A percentile compares a stretch with the other conserved stretches of the same genome.
These are phyloP conservation scores for Lichtheimia corymbifera DNA, from an alignment of 371 early-diverging fungal species.

Conservation along the genomic window DNA sequence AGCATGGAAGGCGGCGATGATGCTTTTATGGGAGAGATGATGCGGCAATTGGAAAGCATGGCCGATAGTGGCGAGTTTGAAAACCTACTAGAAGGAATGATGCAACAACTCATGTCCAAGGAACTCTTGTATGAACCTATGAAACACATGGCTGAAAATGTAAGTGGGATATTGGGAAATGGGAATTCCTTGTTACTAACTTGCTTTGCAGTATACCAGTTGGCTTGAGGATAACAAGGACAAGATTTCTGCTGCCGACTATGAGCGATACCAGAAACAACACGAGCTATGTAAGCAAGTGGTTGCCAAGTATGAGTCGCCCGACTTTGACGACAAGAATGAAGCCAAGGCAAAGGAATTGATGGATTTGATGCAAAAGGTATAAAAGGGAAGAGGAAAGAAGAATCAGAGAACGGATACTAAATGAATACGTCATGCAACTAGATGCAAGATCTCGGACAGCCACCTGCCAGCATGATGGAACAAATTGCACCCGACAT, in stretches of 20 bases:
- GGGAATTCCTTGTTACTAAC: background rate
- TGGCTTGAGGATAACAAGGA: constrained; percentile 81
- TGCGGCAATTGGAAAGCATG: constrained; percentile 87
- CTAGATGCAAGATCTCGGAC: constrained; percentile 93
- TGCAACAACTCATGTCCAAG: constrained; percentile 89
- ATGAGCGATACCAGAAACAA: constrained; percentile 76
- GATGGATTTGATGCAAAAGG: constrained; percentile 87
- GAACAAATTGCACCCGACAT: constrained; percentile 89
- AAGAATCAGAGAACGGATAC: background rate
- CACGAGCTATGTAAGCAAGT: constrained; percentile 73
- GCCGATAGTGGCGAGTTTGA: constrained; percentile 83
- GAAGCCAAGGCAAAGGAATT: constrained; percentile 70
- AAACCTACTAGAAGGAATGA: constrained; percentile 83
- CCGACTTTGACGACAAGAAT: constrained; percentile 63
- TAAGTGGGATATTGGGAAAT: constrained; percentile 19
- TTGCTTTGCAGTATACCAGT: constrained; percentile 71
- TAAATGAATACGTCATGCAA: background rate
- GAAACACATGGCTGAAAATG: constrained; percentile 79
- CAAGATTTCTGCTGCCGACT: constrained; percentile 65
- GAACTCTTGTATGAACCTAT: constrained; percentile 94
- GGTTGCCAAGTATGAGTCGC: constrained; percentile 72
- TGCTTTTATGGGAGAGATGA: constrained; percentile 84
- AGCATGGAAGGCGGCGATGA: constrained; percentile 38
- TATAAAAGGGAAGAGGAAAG: constrained; percentile 24
- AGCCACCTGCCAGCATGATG: constrained; percentile 88